Percentiles rank a stretch among this genome's conserved stretches.
Conservation (phyloP, 2,329 filamentous ascomycete species). For the Pyrenochaeta sp. region DNA sequence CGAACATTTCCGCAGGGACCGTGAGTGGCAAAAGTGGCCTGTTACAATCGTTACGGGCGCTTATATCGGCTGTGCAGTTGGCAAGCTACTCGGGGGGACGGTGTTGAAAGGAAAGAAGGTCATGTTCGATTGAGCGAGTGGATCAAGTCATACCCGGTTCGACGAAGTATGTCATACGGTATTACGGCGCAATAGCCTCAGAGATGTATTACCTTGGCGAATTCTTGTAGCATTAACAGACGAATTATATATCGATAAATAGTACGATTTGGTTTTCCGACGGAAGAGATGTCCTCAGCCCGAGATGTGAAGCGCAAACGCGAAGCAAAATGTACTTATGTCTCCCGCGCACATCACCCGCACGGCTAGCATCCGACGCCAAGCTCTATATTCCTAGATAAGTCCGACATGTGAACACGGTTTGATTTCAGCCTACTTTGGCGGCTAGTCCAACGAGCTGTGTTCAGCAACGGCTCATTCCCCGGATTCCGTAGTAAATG, state of each 20-base stretch:
- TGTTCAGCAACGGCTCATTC: background rate
- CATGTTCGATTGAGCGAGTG: slow-evolving; percentile 47
- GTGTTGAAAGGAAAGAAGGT: slow-evolving; percentile 57
- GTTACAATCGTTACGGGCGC: slow-evolving; percentile 87
- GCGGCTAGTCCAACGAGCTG: too few relatives aligned
- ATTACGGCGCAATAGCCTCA: background rate
- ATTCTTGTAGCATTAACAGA: too few relatives aligned
- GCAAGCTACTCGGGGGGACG: slow-evolving; percentile 68
- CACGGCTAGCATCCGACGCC: background rate
- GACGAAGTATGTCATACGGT: background rate
- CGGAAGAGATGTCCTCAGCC: too few relatives aligned
- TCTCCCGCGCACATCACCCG: background rate
- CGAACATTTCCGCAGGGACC: slow-evolving; percentile 66
- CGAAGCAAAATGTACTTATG: background rate
- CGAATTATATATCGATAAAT: too few relatives aligned
- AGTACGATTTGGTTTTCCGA: too few relatives aligned
- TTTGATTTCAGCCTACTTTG: background rate
- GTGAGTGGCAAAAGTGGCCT: slow-evolving; percentile 99
- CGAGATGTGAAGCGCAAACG: too few relatives aligned
- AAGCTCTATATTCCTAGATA: background rate
- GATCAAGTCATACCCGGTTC: background rate
- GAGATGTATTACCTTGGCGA: background rate
- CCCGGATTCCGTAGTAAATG: background rate
- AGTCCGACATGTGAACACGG: background rate
- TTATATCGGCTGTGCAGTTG: slow-evolving; percentile 79